Percentiles rank a stretch among this genome's conserved stretches.
phyloP scores from a whole-genome alignment of 768 basidiomycete genomes.

The Coprinopsis cinerea region DNA sequence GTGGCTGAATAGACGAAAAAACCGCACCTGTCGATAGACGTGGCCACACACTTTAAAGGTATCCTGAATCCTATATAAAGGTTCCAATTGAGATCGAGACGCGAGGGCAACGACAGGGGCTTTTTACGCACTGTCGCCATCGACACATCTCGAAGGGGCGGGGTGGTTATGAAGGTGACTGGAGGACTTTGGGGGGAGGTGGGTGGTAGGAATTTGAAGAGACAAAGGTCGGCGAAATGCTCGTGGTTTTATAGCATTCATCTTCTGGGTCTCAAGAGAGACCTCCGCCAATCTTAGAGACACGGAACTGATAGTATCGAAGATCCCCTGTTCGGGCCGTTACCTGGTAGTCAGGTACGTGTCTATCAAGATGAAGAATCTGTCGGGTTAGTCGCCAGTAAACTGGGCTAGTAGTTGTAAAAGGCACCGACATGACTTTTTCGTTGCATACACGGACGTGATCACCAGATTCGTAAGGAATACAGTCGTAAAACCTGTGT shows the following conservation, averaged over 20 bases:
- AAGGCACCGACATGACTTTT: neutral
- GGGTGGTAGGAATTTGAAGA: neutral
- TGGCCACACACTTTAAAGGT: constrained; percentile 56
- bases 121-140: constrained; percentile 57
- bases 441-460: neutral
- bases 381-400: too few relatives aligned
- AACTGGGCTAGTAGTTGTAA: neutral
- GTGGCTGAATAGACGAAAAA: constrained; percentile 1
- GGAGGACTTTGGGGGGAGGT: constrained; percentile 9
- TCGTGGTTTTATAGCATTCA: neutral
- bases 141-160: constrained; percentile 44
- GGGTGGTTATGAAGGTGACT: constrained; percentile 19
- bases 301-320: neutral
- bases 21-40: constrained; percentile 43
- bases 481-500: neutral
- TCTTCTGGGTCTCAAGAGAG: neutral
- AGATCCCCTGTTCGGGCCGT: neutral
- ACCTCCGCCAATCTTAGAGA: neutral
- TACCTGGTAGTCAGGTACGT: neutral
- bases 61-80: constrained; percentile 51
- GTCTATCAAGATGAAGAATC: constrained; percentile 1
- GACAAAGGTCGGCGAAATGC: neutral
- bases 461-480: neutral
- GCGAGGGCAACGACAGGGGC: constrained; percentile 8
- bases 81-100: constrained; percentile 14